Percentiles rank a stretch among this genome's conserved stretches.
These are phyloP conservation scores for Chenopodium album DNA, from an alignment of 148 eudicot genomes.

Conservation along the genomic window DNA sequence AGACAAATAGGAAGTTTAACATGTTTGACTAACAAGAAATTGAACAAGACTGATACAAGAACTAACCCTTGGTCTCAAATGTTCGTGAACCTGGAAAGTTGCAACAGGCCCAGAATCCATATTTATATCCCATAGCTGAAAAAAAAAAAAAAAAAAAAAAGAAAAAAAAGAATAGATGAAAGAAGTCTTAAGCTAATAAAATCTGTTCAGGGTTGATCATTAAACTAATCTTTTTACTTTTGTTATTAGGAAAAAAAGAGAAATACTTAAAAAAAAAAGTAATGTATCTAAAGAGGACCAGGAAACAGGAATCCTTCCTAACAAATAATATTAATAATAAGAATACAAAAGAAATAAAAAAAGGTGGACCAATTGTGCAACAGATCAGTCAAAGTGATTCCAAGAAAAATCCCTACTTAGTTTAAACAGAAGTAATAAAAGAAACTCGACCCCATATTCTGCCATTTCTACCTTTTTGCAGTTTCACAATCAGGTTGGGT, in stretches of 20 bases:
- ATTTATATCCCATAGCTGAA: constrained; percentile 96
- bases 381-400: not conserved
- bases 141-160: not conserved
- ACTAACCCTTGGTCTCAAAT: constrained; percentile 87
- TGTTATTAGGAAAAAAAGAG: too few species aligned
- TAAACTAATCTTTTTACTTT: not conserved
- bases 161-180: not conserved
- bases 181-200: not conserved
- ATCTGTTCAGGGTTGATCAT: not conserved
- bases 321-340: too few species aligned
- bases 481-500: too few species aligned
- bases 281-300: not conserved
- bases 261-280: not conserved
- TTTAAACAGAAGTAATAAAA: too few species aligned
- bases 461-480: not conserved
- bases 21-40: not conserved
- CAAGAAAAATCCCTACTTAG: not conserved
- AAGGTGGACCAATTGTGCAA: not conserved
- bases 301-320: not conserved
- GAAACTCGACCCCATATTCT: not conserved
- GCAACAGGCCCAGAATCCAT: constrained; percentile 99
- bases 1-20: not conserved
- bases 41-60: not conserved
- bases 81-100: constrained; percentile 89
- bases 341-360: too few species aligned